Base-by-base conservation (phyloP, 2,329 filamentous ascomycete species). In the Hypoxylon sp. region DNA sequence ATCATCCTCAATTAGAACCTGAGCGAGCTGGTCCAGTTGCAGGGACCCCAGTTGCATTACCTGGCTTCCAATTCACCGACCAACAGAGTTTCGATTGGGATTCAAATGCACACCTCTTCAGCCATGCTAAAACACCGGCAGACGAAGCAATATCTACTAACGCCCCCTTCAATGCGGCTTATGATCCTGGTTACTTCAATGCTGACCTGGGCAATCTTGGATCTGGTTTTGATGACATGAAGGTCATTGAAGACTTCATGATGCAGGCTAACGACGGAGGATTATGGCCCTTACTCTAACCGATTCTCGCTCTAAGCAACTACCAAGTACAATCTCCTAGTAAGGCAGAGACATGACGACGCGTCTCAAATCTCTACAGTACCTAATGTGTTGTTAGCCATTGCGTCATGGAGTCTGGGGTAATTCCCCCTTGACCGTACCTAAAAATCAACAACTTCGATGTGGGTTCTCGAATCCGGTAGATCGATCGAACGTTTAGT, bases 171-270 rank as follows among this genome's bases (percentile, higher is more conserved):
- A 49, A 49, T 14, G 14, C 36, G 21, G 19, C 23, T 19, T 61
- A 55, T 43, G 45, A 57, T 13, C 9, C 57, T 14, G 45, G n/a
- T 3, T 62, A 64, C 38, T 60, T 64, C 13, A 45, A 52, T 50
- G 25, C 36, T 13, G 38, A 46, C 19, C 36, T 67, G 2, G 36
- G n/a, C 3, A 50, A 60, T 7, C 7, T 67, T 13, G 64, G 36
- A 49, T 62, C 67, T 41, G 38, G 43, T 5, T 34, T 62, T 11
- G 36, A 62, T 14, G 64, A 67, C 57, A 69, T 69, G 57, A 66
- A 38, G 38, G 67, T 61, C 11, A 67, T 69, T 7, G 60, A 69
- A 41, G 61, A 52, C 7, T 67, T 67, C 32, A 67, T 69, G 57
- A 61, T 32, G 48, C 55, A 60, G 56, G 59, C 21, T 1, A 55